These are phyloP conservation scores for Ophiostoma perfectum DNA, from an alignment of 2,329 filamentous ascomycete species.

Conservation along the genomic window DNA sequence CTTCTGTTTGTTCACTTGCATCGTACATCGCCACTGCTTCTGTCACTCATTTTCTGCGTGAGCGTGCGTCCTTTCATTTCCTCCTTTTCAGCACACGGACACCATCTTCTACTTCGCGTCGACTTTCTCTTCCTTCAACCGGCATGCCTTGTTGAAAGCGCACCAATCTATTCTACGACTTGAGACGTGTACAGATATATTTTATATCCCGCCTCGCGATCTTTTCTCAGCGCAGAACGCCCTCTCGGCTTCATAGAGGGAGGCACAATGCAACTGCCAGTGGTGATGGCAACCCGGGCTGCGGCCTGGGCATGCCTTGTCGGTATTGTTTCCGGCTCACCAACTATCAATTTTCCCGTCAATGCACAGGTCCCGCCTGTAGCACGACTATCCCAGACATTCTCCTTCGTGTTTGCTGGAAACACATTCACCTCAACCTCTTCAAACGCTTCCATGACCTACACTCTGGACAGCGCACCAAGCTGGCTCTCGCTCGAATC, in stretches of 20 bases:
- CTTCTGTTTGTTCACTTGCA: neutral
- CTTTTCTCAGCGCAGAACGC: neutral
- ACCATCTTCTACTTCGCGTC: neutral
- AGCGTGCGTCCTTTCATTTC: neutral
- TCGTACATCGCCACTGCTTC: conserved; percentile 3
- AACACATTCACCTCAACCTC: conserved; percentile 64
- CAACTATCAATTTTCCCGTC: conserved; percentile 60
- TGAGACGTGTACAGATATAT: no score
- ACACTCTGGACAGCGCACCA: conserved; percentile 61
- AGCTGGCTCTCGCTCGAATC: conserved; percentile 70
- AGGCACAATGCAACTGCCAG: conserved; percentile 20
- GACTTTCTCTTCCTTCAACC: neutral
- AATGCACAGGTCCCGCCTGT: conserved; percentile 81
- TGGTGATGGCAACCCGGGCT: conserved; percentile 17
- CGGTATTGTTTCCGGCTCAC: conserved; percentile 32
- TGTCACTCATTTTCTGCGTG: conserved; percentile 11
- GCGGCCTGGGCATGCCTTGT: conserved; percentile 22
- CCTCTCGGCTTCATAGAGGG: neutral
- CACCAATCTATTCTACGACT: no score
- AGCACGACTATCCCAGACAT: conserved; percentile 61
- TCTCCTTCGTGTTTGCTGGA: conserved; percentile 64
- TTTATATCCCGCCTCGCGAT: neutral
- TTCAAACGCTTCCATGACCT: conserved; percentile 48
- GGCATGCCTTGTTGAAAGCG: neutral
- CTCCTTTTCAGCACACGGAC: neutral